A percentile compares a stretch with the other conserved stretches of the same genome.
Evolutionary conservation across 192 early-diverging fungal genomes (phyloP).

Genomic region (Mortierella alpina): DNA sequence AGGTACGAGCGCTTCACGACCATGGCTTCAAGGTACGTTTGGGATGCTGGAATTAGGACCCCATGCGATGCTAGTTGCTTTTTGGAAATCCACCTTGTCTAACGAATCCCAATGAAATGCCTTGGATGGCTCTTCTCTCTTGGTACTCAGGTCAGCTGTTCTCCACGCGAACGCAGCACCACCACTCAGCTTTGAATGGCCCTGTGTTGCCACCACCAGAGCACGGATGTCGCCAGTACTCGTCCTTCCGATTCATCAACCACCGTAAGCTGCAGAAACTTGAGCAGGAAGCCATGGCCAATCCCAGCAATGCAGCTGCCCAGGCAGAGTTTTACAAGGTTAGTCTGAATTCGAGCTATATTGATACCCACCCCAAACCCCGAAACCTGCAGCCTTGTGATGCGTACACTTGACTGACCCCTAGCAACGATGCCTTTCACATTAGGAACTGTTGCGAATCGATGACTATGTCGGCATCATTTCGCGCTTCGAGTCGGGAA

Average conservation of each 20-base stretch:
- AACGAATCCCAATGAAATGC: too few relatives aligned
- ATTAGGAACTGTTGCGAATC: slow-evolving; percentile 62
- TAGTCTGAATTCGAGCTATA: background rate
- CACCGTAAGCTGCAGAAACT: slow-evolving; percentile 59
- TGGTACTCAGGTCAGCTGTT: too few relatives aligned
- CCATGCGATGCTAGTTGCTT: too few relatives aligned
- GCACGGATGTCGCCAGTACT: slow-evolving; percentile 28
- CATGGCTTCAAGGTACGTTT: slow-evolving; percentile 25
- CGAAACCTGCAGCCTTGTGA: background rate
- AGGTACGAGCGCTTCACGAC: background rate
- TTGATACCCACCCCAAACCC: background rate
- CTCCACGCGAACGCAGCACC: background rate
- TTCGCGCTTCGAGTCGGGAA: slow-evolving; percentile 64
- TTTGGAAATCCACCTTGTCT: too few relatives aligned
- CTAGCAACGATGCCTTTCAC: background rate
- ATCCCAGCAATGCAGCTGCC: slow-evolving; percentile 58
- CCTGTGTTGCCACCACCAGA: slow-evolving; percentile 1
- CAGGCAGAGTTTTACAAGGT: slow-evolving; percentile 70
- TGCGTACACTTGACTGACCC: background rate
- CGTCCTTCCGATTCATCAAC: slow-evolving; percentile 58
- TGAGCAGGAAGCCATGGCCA: slow-evolving; percentile 65
- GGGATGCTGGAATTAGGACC: background rate
- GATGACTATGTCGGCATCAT: slow-evolving; percentile 64
- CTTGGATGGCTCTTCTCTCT: too few relatives aligned
- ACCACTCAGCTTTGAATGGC: slow-evolving; percentile 11